Evolutionary conservation across 148 eudicot genomes (phyloP).

Genomic region (Vaccinium macrocarpon): DNA sequence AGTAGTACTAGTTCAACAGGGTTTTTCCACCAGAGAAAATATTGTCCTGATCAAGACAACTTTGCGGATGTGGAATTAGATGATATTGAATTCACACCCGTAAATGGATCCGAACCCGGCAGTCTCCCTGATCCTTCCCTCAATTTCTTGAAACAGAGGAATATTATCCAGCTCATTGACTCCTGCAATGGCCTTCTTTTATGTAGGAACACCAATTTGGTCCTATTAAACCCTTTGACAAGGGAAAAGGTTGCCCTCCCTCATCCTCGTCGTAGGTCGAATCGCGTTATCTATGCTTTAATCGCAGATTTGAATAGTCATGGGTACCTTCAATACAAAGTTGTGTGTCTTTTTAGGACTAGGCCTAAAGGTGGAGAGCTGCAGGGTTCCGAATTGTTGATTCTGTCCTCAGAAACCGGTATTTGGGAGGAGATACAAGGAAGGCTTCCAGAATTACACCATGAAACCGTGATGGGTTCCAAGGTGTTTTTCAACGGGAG

Average conservation of each 20-base stretch:
- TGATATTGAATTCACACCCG: too few relatives aligned
- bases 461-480: constrained; percentile 12
- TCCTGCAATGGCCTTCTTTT: constrained; percentile 19
- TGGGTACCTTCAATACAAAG: neutral
- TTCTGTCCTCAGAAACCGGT: too few relatives aligned
- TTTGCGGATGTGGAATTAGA: too few relatives aligned
- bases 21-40: neutral
- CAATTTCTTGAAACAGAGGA: neutral
- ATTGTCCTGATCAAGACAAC: neutral
- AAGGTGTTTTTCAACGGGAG: constrained; percentile 15
- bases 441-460: neutral
- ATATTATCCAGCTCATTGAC: neutral
- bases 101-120: too few relatives aligned
- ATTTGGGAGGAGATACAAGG: too few relatives aligned
- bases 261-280: neutral
- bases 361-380: neutral
- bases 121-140: too few relatives aligned
- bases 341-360: neutral
- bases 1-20: neutral
- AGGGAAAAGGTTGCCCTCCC: neutral
- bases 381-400: neutral
- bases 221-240: neutral
- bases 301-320: neutral
- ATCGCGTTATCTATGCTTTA: constrained; percentile 8
- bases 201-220: neutral